These are phyloP conservation scores for Tetrastigma voinierianum DNA, from an alignment of 164 flowering plant species.

Conservation along the genomic window DNA sequence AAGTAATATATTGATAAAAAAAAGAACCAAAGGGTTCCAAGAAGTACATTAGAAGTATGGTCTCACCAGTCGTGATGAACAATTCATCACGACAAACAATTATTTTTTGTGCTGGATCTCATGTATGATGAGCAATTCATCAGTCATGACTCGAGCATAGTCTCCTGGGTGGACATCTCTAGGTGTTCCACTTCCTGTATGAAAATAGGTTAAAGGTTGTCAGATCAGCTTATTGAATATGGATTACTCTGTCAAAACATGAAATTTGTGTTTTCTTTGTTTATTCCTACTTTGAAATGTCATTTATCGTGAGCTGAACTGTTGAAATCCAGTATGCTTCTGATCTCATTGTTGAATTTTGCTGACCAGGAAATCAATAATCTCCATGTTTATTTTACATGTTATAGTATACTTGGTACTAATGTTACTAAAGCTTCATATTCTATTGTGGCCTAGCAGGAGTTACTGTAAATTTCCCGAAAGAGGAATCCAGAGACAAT, in stretches of 20 bases:
- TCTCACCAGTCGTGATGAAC: too few relatives aligned
- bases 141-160: neutral
- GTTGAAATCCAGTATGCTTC: neutral
- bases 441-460: conserved; percentile 17
- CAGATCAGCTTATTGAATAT: neutral
- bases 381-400: neutral
- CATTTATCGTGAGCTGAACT: neutral
- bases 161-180: neutral
- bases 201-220: neutral
- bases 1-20: too few relatives aligned
- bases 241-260: neutral
- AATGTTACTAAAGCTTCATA: neutral
- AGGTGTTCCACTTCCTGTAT: neutral
- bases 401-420: neutral
- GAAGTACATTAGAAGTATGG: too few relatives aligned
- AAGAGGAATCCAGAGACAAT: conserved; percentile 4
- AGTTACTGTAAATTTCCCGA: neutral
- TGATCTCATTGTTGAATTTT: neutral
- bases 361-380: neutral
- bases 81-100: too few relatives aligned
- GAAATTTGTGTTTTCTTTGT: neutral
- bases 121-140: neutral
- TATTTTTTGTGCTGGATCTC: neutral
- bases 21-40: too few relatives aligned
- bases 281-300: neutral